Evolutionary conservation across 1,284 basidiomycete genomes (phyloP).

Genomic region (Malassezia dermatis): DNA sequence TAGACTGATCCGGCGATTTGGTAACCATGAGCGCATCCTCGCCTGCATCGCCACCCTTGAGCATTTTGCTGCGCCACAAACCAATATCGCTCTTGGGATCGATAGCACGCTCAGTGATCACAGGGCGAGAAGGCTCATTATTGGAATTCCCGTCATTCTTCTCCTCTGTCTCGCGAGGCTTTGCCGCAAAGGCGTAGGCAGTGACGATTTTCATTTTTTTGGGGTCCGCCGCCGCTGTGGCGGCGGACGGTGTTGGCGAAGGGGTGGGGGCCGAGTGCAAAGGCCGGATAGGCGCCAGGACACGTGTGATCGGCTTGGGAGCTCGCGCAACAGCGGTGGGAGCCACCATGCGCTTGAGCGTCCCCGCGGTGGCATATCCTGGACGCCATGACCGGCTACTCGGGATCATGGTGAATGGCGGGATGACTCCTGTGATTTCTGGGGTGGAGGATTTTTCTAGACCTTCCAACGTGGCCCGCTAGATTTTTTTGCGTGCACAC

Average conservation of each 20-base stretch:
- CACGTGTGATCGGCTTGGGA: conserved; percentile 1
- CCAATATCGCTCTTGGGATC: conserved; percentile 57
- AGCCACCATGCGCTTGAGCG: conserved; percentile 15
- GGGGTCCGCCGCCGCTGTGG: conserved; percentile 2
- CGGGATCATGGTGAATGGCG: conserved; percentile 8
- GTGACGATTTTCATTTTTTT: conserved; percentile 54
- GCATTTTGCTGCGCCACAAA: conserved; percentile 57
- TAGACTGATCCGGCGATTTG: conserved; percentile 57
- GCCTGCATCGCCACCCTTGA: conserved; percentile 54
- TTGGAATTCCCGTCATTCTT: conserved; percentile 7
- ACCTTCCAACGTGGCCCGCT: neutral
- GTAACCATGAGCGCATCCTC: conserved; percentile 51
- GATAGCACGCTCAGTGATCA: conserved; percentile 48
- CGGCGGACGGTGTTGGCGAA: neutral
- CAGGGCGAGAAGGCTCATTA: neutral
- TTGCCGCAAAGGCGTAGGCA: conserved; percentile 67
- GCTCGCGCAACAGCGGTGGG: conserved; percentile 4
- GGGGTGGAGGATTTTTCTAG: neutral
- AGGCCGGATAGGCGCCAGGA: neutral
- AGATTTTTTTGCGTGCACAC: neutral
- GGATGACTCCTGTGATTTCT: neutral
- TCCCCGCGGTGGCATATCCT: conserved; percentile 10
- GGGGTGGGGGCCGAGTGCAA: neutral
- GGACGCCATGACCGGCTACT: conserved; percentile 12
- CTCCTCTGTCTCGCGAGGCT: conserved; percentile 50